Conservation (phyloP, 1,284 basidiomycete genomes). For the Cutaneotrichosporon spelunceum region DNA sequence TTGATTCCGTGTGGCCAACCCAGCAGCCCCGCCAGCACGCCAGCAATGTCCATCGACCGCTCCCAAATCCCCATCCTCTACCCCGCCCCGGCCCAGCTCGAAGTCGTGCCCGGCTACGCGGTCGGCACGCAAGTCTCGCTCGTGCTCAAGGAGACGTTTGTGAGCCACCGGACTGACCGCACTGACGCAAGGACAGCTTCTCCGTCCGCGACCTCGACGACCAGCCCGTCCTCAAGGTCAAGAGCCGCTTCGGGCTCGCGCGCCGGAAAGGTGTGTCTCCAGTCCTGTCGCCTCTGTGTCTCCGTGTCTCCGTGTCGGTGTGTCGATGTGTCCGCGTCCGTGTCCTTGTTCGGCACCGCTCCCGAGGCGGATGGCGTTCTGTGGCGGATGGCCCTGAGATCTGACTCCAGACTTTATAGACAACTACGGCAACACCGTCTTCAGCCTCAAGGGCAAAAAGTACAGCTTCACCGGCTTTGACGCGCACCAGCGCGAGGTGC, state of each 20-base stretch:
- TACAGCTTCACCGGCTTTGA: neutral
- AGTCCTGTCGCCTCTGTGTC: no score
- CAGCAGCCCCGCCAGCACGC: neutral
- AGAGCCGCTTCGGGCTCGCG: neutral
- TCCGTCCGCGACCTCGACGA: neutral
- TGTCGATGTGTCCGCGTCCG: no score
- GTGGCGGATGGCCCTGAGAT: neutral
- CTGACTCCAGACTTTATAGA: conserved; percentile 4
- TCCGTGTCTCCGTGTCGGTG: no score
- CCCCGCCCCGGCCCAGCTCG: conserved; percentile 6
- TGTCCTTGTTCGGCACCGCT: neutral
- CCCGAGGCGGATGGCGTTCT: neutral
- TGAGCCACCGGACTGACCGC: conserved; percentile 11
- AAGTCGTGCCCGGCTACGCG: conserved; percentile 3
- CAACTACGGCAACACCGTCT: conserved; percentile 4
- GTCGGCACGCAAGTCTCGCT: conserved; percentile 5
- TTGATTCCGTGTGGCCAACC: neutral
- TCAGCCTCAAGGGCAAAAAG: conserved; percentile 5
- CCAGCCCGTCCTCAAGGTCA: conserved; percentile 6
- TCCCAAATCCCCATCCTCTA: conserved; percentile 5
- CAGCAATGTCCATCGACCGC: neutral
- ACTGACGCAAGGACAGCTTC: conserved; percentile 3
- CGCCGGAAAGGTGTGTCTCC: conserved; percentile 3
- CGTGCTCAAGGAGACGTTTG: conserved; percentile 8
- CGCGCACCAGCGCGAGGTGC: conserved; percentile 1